Evolutionary conservation across 176 grass and related monocot species (phyloP).

Genomic region (Metroxylon sagu): DNA sequence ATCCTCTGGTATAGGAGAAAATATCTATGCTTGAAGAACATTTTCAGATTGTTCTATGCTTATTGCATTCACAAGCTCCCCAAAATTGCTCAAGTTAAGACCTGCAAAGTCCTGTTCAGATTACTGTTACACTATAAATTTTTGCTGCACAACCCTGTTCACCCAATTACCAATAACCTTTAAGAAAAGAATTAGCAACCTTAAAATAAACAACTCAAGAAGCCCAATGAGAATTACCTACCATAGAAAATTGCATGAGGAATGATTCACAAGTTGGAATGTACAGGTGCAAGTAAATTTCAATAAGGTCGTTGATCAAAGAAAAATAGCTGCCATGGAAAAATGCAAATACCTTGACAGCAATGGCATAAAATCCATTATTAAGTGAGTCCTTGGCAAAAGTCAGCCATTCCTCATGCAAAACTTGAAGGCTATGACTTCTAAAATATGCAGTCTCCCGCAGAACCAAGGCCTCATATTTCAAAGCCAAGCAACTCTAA

Average conservation of each 20-base stretch:
- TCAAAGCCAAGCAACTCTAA: constrained; percentile 70
- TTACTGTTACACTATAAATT: too few relatives aligned
- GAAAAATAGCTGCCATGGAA: not conserved
- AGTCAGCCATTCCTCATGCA: constrained; percentile 56
- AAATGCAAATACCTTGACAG: constrained; percentile 38
- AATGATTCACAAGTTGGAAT: not conserved
- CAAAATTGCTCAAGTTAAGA: too few relatives aligned
- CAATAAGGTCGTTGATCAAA: not conserved
- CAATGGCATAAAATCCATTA: constrained; percentile 72
- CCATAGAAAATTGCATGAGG: not conserved
- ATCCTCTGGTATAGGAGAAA: too few relatives aligned
- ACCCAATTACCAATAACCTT: too few relatives aligned
- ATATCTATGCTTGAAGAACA: too few relatives aligned
- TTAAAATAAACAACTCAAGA: too few relatives aligned
- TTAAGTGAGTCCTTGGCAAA: constrained; percentile 73
- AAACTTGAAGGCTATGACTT: constrained; percentile 32
- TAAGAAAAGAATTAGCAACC: too few relatives aligned
- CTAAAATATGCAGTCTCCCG: constrained; percentile 31
- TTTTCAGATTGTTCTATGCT: too few relatives aligned
- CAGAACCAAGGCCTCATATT: constrained; percentile 61
- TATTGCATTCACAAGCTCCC: too few relatives aligned
- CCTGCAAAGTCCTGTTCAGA: too few relatives aligned
- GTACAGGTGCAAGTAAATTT: not conserved
- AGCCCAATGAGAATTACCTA: too few relatives aligned
- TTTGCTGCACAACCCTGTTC: too few relatives aligned